Percentiles rank a stretch among this genome's conserved stretches.
phyloP scores from a whole-genome alignment of 176 grass and related monocot genomes.

The Leersia perrieri region DNA sequence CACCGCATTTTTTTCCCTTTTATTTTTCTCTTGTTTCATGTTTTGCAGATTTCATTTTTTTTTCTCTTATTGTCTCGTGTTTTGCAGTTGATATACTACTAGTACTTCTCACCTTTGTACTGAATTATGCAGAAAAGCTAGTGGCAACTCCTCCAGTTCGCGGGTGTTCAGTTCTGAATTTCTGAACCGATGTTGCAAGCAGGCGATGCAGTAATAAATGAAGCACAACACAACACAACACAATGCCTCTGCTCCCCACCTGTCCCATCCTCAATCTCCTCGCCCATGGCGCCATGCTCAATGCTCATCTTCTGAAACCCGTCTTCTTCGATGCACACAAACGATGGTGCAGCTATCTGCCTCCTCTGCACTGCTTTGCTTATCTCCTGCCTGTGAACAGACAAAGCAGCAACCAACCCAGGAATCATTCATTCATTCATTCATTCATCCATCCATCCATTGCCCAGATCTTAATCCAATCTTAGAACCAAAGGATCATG shows the following conservation, averaged over 20 bases:
- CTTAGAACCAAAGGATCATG: not conserved
- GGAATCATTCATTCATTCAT: not conserved
- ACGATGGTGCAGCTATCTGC: not conserved
- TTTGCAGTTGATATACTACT: too few relatives aligned
- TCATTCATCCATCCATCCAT: too few relatives aligned
- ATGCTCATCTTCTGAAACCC: not conserved
- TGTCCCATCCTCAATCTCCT: not conserved
- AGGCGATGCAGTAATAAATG: not conserved
- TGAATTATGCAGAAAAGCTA: not conserved
- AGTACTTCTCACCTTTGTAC: too few relatives aligned
- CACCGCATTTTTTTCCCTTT: constrained; percentile 37
- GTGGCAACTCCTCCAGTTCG: too few relatives aligned
- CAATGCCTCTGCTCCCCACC: not conserved
- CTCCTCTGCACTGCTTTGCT: not conserved
- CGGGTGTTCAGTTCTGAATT: too few relatives aligned
- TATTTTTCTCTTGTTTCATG: not conserved
- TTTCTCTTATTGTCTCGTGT: too few relatives aligned
- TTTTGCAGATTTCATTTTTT: not conserved
- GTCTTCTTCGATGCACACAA: not conserved
- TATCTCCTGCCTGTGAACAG: not conserved
- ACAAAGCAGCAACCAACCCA: not conserved
- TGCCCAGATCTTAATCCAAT: not conserved
- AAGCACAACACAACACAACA: too few relatives aligned
- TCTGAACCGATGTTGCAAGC: not conserved
- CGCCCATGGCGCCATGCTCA: not conserved